Base-by-base conservation (phyloP, 495 filamentous ascomycete species). In the Talaromyces liani region DNA sequence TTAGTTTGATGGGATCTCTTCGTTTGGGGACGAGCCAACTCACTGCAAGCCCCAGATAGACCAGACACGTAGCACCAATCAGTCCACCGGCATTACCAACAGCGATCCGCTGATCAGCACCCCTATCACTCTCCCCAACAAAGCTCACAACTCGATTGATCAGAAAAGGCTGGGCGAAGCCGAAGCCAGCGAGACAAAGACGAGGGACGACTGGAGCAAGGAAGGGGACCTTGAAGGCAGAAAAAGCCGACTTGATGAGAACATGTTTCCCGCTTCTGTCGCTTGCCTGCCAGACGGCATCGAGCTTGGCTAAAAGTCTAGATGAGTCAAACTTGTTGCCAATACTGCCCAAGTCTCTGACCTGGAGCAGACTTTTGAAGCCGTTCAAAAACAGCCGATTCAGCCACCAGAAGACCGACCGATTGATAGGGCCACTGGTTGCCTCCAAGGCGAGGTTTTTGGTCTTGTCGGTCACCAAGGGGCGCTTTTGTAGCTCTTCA, bases 151-250 rank as follows among this genome's bases (percentile, higher is more conserved):
- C 77, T n/a, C 77, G 72, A 54, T 82, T 75, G 7, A 91, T 77
- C 24, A 91, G 76, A 54, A 91, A 78, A 2, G 88, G 87, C 67
- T 89, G 87, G 47, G 79, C 82, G 64, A 87, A 83, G 58, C 74
- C 81, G 71, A 90, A 85, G 0, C 74, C 86, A 18, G 81, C 83
- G 2, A 85, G 74, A 39, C 73, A 80, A 3, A 81, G 68, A 27
- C 85, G 72, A 1, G 87, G 84, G 2, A 78, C 76, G 49, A 85
- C 73, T 4, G 73, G 80, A 14, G 78, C 70, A 1, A 79, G 66
- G 3, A 87, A 51, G 58, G 78, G 75, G 67, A 67, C 72, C 61
- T 74, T 79, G 51, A 86, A 70, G 45, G 76, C 81, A 25, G 7
- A 12, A 16, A 25, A 25, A 10, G 5, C 55, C 8, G 55, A 12